Base-by-base conservation (phyloP, 768 basidiomycete species). In the Boletus rubroflammeus region DNA sequence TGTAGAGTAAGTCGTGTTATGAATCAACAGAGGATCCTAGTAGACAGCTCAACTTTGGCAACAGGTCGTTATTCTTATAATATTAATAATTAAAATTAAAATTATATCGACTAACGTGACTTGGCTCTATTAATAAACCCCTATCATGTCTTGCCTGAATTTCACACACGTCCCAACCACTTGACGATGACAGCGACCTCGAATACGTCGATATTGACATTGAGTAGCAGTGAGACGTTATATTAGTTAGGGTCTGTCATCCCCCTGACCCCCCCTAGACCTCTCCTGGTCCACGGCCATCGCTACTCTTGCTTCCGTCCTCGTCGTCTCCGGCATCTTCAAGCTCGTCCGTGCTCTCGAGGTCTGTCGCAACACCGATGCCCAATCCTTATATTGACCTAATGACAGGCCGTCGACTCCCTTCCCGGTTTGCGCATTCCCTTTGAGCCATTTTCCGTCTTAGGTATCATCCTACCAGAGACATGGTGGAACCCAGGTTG, bases 381-480 rank as follows among this genome's bases (percentile, higher is more conserved):
- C 7, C 34, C 9, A 7, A 15, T 35, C 29, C 8, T 15, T 11
- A 9, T 21, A 41, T 38, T 29, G 9, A 53, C 14, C 28, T 5
- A 17, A 34, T 28, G 8, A 35, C 34, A 66, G 64, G 54, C 64
- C 21, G 50, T 63, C 10, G 38, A 40, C 44, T 54, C 31, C 7
- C 58, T 66, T 15, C 56, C 63, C 6, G 65, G 63, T 3, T 41
- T 68, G 25, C 40, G 54, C 28, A 52, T 68, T 17, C 61, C 66
- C 36, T 57, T 66, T 23, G 41, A 50, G n/a, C 61, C 67, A 7
- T 31, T 68, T 13, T 34, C 39, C 21, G 0, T 62, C 29, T 1
- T 40, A 0, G 56, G 49, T n/a, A 10, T 63, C 3, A 3, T 55
- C 47, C 11, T 57, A 19, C 67, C 61, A 47, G 60, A 56, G 35